Evolutionary conservation across 2,329 filamentous ascomycete species (phyloP).

Genomic region (Aspergillus intermedius): DNA sequence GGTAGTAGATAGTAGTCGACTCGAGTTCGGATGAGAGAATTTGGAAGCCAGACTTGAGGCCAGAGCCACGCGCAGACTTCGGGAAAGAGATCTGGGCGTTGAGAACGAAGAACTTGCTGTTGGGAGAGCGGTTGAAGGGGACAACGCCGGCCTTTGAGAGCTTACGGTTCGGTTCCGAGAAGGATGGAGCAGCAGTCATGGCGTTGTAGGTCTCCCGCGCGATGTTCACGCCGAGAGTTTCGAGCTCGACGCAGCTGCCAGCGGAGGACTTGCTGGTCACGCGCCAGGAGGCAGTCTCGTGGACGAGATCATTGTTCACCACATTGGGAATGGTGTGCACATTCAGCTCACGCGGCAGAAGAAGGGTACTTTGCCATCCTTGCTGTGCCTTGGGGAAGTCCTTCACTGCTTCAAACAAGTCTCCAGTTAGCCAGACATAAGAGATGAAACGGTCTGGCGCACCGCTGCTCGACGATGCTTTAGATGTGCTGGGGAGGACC

Average conservation of each 20-base stretch:
- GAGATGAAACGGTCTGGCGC: slow-evolving; percentile 13
- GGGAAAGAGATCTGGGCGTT: slow-evolving; percentile 8
- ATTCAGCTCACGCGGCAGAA: slow-evolving; percentile 12
- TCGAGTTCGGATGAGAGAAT: slow-evolving; percentile 10
- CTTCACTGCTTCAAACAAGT: slow-evolving; percentile 6
- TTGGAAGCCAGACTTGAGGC: slow-evolving; percentile 9
- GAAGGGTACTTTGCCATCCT: slow-evolving; percentile 10
- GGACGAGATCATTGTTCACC: slow-evolving; percentile 9
- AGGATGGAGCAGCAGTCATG: slow-evolving; percentile 1
- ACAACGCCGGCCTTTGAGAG: not conserved
- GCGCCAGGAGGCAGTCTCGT: slow-evolving; percentile 5
- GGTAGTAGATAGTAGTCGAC: slow-evolving; percentile 13
- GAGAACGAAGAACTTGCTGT: slow-evolving; percentile 8
- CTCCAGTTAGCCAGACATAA: slow-evolving; percentile 13
- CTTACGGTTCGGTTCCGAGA: slow-evolving; percentile 3
- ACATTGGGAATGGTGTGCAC: slow-evolving; percentile 8
- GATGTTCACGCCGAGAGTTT: slow-evolving; percentile 14
- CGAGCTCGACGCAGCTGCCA: slow-evolving; percentile 3
- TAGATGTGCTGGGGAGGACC: slow-evolving; percentile 9
- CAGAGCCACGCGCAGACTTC: slow-evolving; percentile 1
- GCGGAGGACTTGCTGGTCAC: slow-evolving; percentile 1
- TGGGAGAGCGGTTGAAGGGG: slow-evolving; percentile 6
- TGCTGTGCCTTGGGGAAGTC: slow-evolving; percentile 11
- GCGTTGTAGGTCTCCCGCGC: slow-evolving; percentile 11
- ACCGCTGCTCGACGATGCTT: slow-evolving; percentile 9